phyloP scores from a whole-genome alignment of 352 stramenopile species.

The Globisporangium mamillatum region DNA sequence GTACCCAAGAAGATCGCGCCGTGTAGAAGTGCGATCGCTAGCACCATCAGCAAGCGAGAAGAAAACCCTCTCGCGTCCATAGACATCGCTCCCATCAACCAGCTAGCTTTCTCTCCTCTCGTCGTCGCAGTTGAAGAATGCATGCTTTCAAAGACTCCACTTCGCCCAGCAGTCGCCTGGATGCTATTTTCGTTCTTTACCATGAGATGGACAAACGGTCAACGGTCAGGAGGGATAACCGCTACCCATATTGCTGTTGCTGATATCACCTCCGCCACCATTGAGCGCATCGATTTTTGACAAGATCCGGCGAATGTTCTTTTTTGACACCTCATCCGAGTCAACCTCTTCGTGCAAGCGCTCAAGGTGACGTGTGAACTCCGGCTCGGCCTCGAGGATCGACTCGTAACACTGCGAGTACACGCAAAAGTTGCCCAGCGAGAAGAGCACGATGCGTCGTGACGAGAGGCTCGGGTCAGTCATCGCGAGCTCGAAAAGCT shows the following conservation, averaged over 20 bases:
- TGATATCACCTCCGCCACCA: background rate
- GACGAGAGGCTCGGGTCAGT: slow-evolving; percentile 58
- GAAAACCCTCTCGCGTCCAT: slow-evolving; percentile 3
- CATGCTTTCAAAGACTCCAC: background rate
- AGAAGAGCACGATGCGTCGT: slow-evolving; percentile 89
- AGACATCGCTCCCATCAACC: background rate
- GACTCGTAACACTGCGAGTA: slow-evolving; percentile 71
- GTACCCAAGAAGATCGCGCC: slow-evolving; percentile 11
- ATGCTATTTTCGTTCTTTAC: background rate
- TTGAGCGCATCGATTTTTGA: slow-evolving; percentile 47
- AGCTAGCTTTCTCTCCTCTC: background rate
- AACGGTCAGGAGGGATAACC: background rate
- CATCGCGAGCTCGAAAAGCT: slow-evolving; percentile 70
- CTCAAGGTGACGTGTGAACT: slow-evolving; percentile 47
- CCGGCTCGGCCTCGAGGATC: slow-evolving; percentile 33
- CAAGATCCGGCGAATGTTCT: slow-evolving; percentile 69
- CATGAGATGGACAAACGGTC: background rate
- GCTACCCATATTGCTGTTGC: background rate
- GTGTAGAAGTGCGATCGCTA: slow-evolving; percentile 8
- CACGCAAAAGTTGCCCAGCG: slow-evolving; percentile 87
- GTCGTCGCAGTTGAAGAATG: background rate
- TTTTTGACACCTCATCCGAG: slow-evolving; percentile 60
- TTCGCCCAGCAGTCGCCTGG: slow-evolving; percentile 1
- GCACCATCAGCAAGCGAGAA: background rate
- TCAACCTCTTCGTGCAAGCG: slow-evolving; percentile 57